Evolutionary conservation across 1,139 yeast species (phyloP), one percentile per base, ranked within the genome.

Genomic region (Yamadazyma pseudoaaseri): DNA sequence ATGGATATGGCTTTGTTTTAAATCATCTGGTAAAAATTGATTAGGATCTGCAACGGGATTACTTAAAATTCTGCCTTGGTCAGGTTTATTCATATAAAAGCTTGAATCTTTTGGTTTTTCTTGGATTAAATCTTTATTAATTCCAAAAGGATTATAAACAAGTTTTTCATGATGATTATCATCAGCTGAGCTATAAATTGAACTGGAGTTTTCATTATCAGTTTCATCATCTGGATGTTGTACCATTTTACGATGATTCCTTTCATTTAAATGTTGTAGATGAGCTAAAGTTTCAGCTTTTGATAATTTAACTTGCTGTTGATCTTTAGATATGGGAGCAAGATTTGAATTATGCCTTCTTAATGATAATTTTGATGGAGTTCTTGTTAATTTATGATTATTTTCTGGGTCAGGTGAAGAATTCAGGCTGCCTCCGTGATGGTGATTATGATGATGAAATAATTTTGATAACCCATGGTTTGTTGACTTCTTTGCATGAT

Each of bases 41-140:
- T 84, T 83, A 3, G 94, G 94, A 48, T 79, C 76, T 13, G 75
- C 76, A 17, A 83, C 76, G 0, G 92, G 92, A 41, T 78, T 69
- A 4, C 80, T 73, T 37, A 84, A 58, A 12, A 78, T 57, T 31
- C 80, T 67, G 1, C 73, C 74, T 16, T 32, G 33, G 21, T 36
- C 45, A 20, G 38, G 16, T 20, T 31, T 34, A 11, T 58, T 54
- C 39, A 69, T 41, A 46, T 70, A 70, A 39, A 70, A 68, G 42
- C 67, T 61, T 3, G 74, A 50, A 42, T 56, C 60, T 44, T 57
- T 64, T 4, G 71, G 70, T 24, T 56, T 48, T 31, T 65, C 68
- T 38, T 50, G 58, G 25, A 55, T 44, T n/a, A 66, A 52, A 30
- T 51, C 52, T 44, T 65, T 65, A 43, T 67, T 69, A 31, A 69